A percentile compares a stretch with the other conserved stretches of the same genome.
Evolutionary conservation across 192 early-diverging fungal genomes (phyloP).

Genomic region (Coemansia sp.): DNA sequence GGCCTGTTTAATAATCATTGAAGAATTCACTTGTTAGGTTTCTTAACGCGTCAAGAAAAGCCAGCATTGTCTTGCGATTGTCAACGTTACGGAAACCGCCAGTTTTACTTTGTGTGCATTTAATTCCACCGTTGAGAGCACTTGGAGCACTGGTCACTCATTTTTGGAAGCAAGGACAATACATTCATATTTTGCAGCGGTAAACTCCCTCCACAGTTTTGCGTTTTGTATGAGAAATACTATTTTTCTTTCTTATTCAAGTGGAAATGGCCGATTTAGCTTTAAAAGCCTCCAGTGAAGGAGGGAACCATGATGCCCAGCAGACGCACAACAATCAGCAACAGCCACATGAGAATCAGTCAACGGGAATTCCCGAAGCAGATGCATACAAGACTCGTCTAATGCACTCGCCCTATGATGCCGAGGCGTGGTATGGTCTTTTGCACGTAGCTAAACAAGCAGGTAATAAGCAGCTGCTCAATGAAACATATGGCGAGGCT

Average conservation of each 20-base stretch:
- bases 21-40: not conserved
- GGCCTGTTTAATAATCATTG: not conserved
- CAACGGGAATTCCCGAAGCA: constrained; percentile 46
- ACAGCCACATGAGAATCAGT: constrained; percentile 1
- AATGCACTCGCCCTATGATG: constrained; percentile 58
- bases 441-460: constrained; percentile 61
- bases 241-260: not conserved
- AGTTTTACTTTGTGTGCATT: not conserved
- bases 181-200: constrained; percentile 2
- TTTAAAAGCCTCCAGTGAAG: constrained; percentile 3
- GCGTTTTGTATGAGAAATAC: constrained; percentile 5
- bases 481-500: constrained; percentile 69
- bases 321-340: not conserved
- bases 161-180: not conserved
- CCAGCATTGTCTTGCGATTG: not conserved
- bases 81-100: not conserved
- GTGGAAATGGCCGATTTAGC: constrained; percentile 21
- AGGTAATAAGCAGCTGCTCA: constrained; percentile 59
- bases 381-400: constrained; percentile 59
- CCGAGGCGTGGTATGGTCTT: constrained; percentile 67
- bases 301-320: not conserved
- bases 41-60: not conserved
- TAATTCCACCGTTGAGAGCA: not conserved
- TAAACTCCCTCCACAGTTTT: constrained; percentile 7
- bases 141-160: not conserved